Base-by-base conservation (phyloP, 495 filamentous ascomycete genomes). In the Extremus antarcticus region DNA sequence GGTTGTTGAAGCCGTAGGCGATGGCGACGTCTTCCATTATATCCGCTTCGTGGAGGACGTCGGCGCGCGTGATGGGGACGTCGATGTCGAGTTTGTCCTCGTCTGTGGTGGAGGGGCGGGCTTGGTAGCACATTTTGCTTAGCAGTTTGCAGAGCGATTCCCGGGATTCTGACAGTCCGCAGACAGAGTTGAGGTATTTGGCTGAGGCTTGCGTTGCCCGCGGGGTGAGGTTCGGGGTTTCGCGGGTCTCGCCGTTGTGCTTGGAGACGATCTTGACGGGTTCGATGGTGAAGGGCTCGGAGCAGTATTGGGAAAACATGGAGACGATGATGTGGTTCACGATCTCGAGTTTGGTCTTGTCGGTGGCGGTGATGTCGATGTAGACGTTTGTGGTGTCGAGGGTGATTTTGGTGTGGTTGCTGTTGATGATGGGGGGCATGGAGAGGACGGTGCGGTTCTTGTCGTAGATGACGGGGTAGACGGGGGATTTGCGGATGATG, bases 11-110 rank as follows among this genome's bases (percentile, higher is more conserved):
- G 54, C 92, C 92, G 70, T 95, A 94, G 17, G 87, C 87, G 56
- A 98, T 88, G 17, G 89, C 92, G 17, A 92, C 82, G 70, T 99
- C 92, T 71, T 99, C 92, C 92, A 99, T 97, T 63, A 99, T 88
- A 68, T 99, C 92, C 59, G 87, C 90, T 68, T 95, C 84, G 70
- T 99, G 94, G 19, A 99, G 79, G 20, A 99, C 85, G 70, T 97
- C 92, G 7, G 92, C 90, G 23, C 92, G 83, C 40, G 88, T 96
- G 23, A 89, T 81, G 10, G 92, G 92, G 40, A 97, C 77, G 29
- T 81, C 76, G 21, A 96, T 83, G 54, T 90, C 78, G 24, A 59
- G 57, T 46, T 58, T 62, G 22, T 74, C 64, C 54, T 85, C 75
- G 50, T 76, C 67, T 48, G 75, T 66, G 20, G 67, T 64, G 0